A percentile compares a stretch with the other conserved stretches of the same genome.
Conservation (phyloP, 345 rosid genomes). For the Citrus medica region DNA sequence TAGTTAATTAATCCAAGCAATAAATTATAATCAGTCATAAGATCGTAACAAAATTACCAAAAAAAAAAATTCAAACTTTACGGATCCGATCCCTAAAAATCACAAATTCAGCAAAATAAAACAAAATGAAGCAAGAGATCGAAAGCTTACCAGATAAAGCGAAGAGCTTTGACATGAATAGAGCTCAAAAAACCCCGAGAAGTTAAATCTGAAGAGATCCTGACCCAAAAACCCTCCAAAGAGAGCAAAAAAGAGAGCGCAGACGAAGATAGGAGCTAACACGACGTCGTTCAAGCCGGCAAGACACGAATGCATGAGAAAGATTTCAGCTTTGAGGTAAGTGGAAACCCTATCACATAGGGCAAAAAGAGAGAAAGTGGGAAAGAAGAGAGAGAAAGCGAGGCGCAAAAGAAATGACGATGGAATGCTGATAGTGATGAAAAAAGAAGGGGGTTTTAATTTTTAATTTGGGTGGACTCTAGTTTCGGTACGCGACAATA, state of each 20-base stretch:
- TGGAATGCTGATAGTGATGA: constrained; percentile 1
- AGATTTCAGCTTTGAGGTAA: constrained; percentile 22
- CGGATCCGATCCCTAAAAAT: background rate
- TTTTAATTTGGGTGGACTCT: background rate
- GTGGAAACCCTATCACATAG: constrained; percentile 73
- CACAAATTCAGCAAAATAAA: constrained; percentile 12
- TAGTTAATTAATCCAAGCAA: background rate
- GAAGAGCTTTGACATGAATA: constrained; percentile 74
- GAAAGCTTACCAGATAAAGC: constrained; percentile 53
- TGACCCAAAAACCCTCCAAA: constrained; percentile 61
- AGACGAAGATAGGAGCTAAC: constrained; percentile 20
- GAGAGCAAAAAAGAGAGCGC: constrained; percentile 72
- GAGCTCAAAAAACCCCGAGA: constrained; percentile 48
- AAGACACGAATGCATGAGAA: constrained; percentile 51
- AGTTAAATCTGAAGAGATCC: constrained; percentile 33
- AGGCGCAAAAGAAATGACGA: background rate
- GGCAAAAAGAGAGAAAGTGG: constrained; percentile 52
- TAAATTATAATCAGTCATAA: background rate
- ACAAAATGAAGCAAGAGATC: background rate
- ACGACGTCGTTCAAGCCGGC: constrained; percentile 8
- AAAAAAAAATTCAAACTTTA: background rate
- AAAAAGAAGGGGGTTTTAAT: constrained; percentile 9
- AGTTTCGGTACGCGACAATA: constrained; percentile 29
- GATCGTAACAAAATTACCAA: background rate
- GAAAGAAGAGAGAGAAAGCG: background rate